These are phyloP conservation scores for Eucalyptus cloeziana DNA, from an alignment of 345 rosid species.

Conservation along the genomic window DNA sequence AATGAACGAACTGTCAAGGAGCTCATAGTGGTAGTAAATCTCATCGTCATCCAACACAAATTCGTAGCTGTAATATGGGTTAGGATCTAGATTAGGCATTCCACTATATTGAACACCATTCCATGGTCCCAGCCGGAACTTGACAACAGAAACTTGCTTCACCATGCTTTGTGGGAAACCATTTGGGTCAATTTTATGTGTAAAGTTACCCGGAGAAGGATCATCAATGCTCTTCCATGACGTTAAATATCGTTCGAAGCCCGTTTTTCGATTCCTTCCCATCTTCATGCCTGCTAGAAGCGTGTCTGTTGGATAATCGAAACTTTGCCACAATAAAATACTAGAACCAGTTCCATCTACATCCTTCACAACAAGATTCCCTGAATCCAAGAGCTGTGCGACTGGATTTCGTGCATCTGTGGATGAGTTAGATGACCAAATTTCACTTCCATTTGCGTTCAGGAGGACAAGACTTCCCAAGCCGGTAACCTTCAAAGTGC, in stretches of 20 bases:
- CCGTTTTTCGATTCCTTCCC: slow-evolving; percentile 18
- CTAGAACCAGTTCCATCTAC: not conserved
- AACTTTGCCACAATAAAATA: slow-evolving; percentile 40
- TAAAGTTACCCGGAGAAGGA: slow-evolving; percentile 19
- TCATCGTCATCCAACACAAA: slow-evolving; percentile 14
- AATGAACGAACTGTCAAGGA: not conserved
- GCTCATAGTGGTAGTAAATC: slow-evolving; percentile 14
- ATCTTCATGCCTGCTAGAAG: slow-evolving; percentile 34
- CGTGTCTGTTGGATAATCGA: slow-evolving; percentile 29
- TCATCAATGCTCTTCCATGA: slow-evolving; percentile 38
- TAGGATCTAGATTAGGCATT: slow-evolving; percentile 3
- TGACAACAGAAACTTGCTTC: not conserved
- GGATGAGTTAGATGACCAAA: slow-evolving; percentile 1
- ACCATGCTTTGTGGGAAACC: slow-evolving; percentile 28
- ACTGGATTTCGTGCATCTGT: not conserved
- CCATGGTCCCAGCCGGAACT: slow-evolving; percentile 32
- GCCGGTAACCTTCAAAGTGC: not conserved
- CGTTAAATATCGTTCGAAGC: slow-evolving; percentile 8
- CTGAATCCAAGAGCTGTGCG: slow-evolving; percentile 2
- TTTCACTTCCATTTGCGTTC: not conserved
- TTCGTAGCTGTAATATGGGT: not conserved
- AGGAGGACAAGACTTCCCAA: not conserved
- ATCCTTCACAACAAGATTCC: slow-evolving; percentile 28
- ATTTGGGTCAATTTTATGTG: not conserved
- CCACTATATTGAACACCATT: slow-evolving; percentile 33